Evolutionary conservation across 768 basidiomycete genomes (phyloP), one percentile per base, ranked within the genome.

Genomic region (Hemileccinum rubropunctum): DNA sequence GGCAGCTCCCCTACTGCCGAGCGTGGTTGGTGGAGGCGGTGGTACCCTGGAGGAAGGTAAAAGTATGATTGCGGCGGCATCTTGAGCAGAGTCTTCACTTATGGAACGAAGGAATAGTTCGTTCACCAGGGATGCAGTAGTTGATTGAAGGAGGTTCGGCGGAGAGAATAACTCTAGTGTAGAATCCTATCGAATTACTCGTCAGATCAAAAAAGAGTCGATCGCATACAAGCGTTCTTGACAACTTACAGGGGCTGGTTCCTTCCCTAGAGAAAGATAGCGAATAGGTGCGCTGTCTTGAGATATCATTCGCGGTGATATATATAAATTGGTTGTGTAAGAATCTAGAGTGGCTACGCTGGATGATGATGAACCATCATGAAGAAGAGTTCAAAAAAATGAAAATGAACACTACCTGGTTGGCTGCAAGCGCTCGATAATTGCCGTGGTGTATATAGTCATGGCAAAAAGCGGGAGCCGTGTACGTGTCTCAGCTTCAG

Each of bases 61-160:
- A 27, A 83, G 73, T 20, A 83, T 50, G 12, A 77, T 60, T 0
- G 51, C 35, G 1, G 27, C 27, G 12, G 13, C 17, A 20, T 41
- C 28, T n/a, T 4, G 32, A 17, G 23, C 10, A 1, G 34, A 13
- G 0, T 38, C 38, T 26, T 18, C 35, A n/a, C 17, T 4, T 6
- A 47, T 36, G 18, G 58, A 56, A 40, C 52, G 45, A 14, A 63
- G 20, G 48, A 56, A 59, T 8, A 59, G 26, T 23, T 42, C 46
- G 20, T 57, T 68, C 48, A 84, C 60, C 51, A 84, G 71, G 2
- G 82, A 72, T 5, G 83, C 81, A 0, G 81, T 75, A 1, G 79
- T 75, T 6, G 76, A 74, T 52, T 76, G 77, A 39, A 83, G 59
- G 30, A 85, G 69, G 54, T 84, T 84, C 14, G 83, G 83, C 3